Evolutionary conservation across 2,329 filamentous ascomycete genomes (phyloP).

Genomic region (Claviceps sp.): DNA sequence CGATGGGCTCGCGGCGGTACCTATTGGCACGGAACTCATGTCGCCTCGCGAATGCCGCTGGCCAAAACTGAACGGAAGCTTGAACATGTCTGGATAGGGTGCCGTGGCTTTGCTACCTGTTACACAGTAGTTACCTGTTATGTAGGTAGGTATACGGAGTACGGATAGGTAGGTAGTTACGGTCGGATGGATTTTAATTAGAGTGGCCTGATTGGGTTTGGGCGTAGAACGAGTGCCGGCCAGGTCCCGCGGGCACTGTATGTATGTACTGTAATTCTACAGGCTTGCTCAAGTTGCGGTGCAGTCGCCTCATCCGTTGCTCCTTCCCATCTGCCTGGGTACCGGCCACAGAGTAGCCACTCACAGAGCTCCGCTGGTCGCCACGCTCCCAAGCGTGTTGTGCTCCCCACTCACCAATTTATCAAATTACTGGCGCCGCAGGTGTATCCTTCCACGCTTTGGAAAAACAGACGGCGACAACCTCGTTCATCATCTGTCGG

Average conservation of each 20-base stretch:
- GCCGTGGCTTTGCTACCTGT: no score
- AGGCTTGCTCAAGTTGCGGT: no score
- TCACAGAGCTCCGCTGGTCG: conserved; percentile 7
- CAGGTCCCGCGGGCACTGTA: background rate
- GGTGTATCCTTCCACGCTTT: conserved; percentile 1
- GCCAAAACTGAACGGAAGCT: background rate
- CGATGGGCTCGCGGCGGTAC: background rate
- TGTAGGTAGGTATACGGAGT: background rate
- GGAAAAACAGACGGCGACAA: conserved; percentile 5
- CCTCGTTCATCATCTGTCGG: conserved; percentile 1
- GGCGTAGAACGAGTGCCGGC: background rate
- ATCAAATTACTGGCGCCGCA: conserved; percentile 2
- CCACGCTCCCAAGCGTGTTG: conserved; percentile 1
- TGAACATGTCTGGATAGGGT: background rate
- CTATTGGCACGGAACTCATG: background rate
- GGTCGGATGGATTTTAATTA: background rate
- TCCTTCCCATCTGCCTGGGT: conserved; percentile 1
- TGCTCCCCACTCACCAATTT: conserved; percentile 2
- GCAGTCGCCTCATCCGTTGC: background rate
- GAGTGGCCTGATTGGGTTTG: background rate
- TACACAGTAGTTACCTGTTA: no score
- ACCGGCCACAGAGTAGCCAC: conserved; percentile 1
- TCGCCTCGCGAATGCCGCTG: background rate
- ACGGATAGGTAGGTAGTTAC: background rate
- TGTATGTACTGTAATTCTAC: no score